phyloP scores from a whole-genome alignment of 192 early-diverging fungal species.

The Fimicolochytrium jonesii region DNA sequence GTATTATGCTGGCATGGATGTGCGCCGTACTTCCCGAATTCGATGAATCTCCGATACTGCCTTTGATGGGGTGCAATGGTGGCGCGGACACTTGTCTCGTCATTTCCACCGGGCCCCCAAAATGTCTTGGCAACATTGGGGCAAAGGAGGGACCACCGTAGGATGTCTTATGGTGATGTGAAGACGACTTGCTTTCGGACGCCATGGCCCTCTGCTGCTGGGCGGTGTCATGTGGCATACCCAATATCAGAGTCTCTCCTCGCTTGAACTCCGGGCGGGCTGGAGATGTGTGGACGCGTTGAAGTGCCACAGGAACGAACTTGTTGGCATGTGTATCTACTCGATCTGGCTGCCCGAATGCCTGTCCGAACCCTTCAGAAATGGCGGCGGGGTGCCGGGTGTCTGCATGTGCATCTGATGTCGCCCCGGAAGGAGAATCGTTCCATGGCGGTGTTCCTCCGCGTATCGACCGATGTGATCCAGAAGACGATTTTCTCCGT shows the following conservation, averaged over 20 bases:
- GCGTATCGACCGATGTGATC: not conserved
- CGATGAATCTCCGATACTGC: too few species aligned
- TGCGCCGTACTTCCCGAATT: too few species aligned
- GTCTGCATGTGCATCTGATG: not conserved
- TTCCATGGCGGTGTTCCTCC: not conserved
- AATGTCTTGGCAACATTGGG: too few species aligned
- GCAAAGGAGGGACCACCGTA: too few species aligned
- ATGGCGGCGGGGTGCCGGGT: too few species aligned
- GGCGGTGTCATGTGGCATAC: slow-evolving; percentile 17
- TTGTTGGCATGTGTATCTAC: too few species aligned
- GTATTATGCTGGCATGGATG: too few species aligned
- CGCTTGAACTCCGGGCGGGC: slow-evolving; percentile 1
- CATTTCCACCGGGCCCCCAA: too few species aligned
- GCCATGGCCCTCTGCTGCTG: too few species aligned
- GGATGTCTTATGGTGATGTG: too few species aligned
- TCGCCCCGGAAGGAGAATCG: not conserved
- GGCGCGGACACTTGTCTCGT: slow-evolving; percentile 11
- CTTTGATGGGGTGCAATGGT: not conserved
- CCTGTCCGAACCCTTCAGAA: not conserved
- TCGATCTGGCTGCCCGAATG: not conserved
- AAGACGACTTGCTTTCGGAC: too few species aligned
- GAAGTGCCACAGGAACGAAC: not conserved
- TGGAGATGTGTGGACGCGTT: slow-evolving; percentile 17
- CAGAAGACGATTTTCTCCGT: slow-evolving; percentile 9
- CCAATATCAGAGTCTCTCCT: slow-evolving; percentile 3